Conservation (phyloP, 73 alveolate species). For the Tetrahymena malaccensis region DNA sequence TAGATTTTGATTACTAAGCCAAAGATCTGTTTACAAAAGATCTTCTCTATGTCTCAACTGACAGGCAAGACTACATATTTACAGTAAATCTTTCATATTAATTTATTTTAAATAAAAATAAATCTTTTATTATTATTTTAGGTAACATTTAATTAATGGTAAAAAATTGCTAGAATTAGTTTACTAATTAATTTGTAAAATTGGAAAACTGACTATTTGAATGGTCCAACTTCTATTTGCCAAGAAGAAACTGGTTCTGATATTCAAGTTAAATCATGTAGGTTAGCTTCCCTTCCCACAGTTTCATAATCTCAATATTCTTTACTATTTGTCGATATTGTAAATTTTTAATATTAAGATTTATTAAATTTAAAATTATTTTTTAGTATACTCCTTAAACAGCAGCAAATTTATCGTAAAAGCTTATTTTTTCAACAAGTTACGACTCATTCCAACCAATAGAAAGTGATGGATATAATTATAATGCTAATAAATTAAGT, state of each 20-base stretch:
- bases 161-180: not conserved
- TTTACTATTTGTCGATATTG: not conserved
- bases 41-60: not conserved
- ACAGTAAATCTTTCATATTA: not conserved
- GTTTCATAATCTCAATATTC: not conserved
- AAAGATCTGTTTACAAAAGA: not conserved
- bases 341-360: not conserved
- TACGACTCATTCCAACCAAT: not conserved
- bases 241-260: not conserved
- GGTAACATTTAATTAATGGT: not conserved
- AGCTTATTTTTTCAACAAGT: not conserved
- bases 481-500: not conserved
- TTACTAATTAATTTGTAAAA: not conserved
- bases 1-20: not conserved
- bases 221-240: not conserved
- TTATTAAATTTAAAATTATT: not conserved
- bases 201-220: not conserved
- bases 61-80: not conserved
- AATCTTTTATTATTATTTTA: not conserved
- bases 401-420: not conserved
- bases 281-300: not conserved
- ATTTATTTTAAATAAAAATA: not conserved
- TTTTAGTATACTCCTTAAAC: not conserved
- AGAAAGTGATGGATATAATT: not conserved
- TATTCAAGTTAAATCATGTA: not conserved